Percentiles rank a stretch among this genome's conserved stretches.
Conservation (phyloP, 192 early-diverging fungal species). For the Linnemannia zychae region DNA sequence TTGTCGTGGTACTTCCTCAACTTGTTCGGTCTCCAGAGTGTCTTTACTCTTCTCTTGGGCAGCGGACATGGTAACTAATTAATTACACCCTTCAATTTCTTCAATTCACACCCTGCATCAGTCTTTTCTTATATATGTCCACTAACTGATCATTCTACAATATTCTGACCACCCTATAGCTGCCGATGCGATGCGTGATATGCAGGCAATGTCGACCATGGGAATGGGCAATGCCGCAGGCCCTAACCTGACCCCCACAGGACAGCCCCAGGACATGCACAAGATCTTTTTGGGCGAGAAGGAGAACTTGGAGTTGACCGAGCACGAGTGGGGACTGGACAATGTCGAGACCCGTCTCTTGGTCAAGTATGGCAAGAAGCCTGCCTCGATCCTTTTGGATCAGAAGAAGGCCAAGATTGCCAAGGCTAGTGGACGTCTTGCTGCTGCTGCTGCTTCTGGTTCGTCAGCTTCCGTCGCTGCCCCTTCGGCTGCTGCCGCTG, state of each 20-base stretch:
- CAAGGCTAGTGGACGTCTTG: background rate
- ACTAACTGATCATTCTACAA: background rate
- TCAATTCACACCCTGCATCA: background rate
- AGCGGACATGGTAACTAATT: constrained; percentile 81
- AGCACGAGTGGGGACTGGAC: constrained; percentile 86
- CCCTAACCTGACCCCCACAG: constrained; percentile 65
- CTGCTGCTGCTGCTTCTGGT: background rate
- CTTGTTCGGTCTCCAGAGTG: constrained; percentile 93
- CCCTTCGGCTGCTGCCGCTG: constrained; percentile 14
- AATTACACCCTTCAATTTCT: background rate
- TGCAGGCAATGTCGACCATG: constrained; percentile 94
- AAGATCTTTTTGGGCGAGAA: constrained; percentile 92
- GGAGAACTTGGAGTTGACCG: constrained; percentile 86
- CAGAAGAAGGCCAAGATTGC: constrained; percentile 36
- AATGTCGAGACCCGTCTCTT: constrained; percentile 86
- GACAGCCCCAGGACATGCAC: constrained; percentile 85
- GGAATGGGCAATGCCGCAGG: constrained; percentile 73
- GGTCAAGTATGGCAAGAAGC: constrained; percentile 78
- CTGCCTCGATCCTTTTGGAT: constrained; percentile 40
- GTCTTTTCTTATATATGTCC: background rate
- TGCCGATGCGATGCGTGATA: constrained; percentile 88
- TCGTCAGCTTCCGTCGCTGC: constrained; percentile 6
- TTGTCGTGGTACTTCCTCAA: constrained; percentile 99
- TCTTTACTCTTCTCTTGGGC: constrained; percentile 93
- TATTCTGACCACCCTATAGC: constrained; percentile 56